Percentiles rank a stretch among this genome's conserved stretches.
Conservation (phyloP, 108 stramenopile species). For the Nitzschia sp. region DNA sequence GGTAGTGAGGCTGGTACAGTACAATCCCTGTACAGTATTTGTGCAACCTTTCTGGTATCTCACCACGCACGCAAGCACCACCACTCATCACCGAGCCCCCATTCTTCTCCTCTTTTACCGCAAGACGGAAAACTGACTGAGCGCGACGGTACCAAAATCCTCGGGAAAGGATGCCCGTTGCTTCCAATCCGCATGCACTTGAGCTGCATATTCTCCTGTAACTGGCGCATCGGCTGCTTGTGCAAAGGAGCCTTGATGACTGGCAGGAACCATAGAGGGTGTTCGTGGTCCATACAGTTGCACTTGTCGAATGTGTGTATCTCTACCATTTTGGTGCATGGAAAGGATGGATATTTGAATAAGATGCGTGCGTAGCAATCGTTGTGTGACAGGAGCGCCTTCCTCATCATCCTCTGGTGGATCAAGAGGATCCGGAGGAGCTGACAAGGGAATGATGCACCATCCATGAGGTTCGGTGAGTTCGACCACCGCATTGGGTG, state of each 20-base stretch:
- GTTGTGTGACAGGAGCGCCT: neutral
- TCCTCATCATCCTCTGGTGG: conserved; percentile 39
- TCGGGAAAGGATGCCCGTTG: conserved; percentile 18
- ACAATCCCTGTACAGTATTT: too few species aligned
- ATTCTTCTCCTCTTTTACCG: conserved; percentile 24
- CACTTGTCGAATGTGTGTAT: conserved; percentile 94
- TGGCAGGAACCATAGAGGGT: neutral
- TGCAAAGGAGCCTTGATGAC: conserved; percentile 3
- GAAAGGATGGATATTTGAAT: conserved; percentile 85
- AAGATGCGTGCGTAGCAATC: conserved; percentile 75
- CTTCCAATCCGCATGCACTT: conserved; percentile 10
- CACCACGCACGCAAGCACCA: too few species aligned
- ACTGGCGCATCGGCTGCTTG: conserved; percentile 9
- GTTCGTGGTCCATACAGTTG: conserved; percentile 85
- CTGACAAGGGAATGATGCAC: conserved; percentile 75
- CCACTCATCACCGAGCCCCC: too few species aligned
- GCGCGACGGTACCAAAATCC: conserved; percentile 47
- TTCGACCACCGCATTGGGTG: conserved; percentile 57
- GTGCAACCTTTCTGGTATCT: too few species aligned
- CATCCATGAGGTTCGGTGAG: conserved; percentile 88
- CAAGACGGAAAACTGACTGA: conserved; percentile 66
- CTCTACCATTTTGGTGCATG: conserved; percentile 98
- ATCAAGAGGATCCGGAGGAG: conserved; percentile 64
- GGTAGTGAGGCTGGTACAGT: too few species aligned
- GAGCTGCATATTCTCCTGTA: conserved; percentile 1